Base-by-base conservation (phyloP, 1,139 yeast genomes). In the Zygoascus sp. region DNA sequence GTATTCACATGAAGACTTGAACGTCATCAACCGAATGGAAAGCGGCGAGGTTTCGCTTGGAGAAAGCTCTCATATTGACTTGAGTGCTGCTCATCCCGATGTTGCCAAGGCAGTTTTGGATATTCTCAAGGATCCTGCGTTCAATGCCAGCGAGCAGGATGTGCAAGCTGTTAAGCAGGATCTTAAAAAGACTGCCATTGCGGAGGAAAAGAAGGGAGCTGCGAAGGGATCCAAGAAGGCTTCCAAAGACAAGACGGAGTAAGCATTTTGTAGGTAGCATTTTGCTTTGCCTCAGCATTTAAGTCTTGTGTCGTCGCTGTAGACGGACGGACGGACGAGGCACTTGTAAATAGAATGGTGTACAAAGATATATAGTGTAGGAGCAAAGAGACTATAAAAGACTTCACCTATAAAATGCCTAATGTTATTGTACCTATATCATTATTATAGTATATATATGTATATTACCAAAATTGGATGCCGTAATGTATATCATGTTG, bases 91-190 rank as follows among this genome's bases (percentile, higher is more conserved):
- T 32, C 72, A 74, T 52, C 83, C 80, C 54, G 81, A 83, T 22
- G 81, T 86, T 37, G 83, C 89, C 45, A 68, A 72, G 51, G 85
- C 83, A 63, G 95, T 87, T 17, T 67, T 80, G 58, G 90, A 84
- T 59, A 72, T 88, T 59, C 76, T 88, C 63, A 69, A 77, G 37
- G 81, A 78, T 55, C 83, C 83, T 16, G 73, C 79, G 10, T 87
- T 87, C 68, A 62, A 56, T 48, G 55, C 59, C n/a, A 52, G 58
- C 46, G 52, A 58, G 44, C 58, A 60, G 22, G 49, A 51, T 20
- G 40, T 22, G n/a, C 25, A 39, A 13, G 30, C 37, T 8, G 32
- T 42, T 15, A 20, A 21, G 32, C 15, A 21, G 21, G 47, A 39
- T 7, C 6, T 20, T 30, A 21, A 13, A 19, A 11, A 41, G 17